Percentiles rank a stretch among this genome's conserved stretches.
These are phyloP conservation scores for Waltergamsia citrina DNA, from an alignment of 2,329 filamentous ascomycete species.

Conservation along the genomic window DNA sequence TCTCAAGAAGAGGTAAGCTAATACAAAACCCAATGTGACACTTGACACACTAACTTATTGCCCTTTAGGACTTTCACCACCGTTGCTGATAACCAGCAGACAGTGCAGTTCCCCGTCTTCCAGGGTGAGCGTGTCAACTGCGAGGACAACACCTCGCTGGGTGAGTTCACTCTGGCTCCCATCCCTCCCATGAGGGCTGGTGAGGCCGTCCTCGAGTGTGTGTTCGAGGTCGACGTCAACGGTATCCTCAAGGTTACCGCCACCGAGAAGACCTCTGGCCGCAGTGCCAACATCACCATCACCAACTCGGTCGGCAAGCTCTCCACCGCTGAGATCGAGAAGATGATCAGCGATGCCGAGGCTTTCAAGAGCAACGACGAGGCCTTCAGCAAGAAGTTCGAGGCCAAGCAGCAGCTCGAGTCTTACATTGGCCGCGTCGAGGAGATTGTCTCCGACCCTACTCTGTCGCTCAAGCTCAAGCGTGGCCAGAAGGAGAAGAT, in stretches of 20 bases:
- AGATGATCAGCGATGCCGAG: slow-evolving; percentile 93
- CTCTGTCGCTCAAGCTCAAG: slow-evolving; percentile 95
- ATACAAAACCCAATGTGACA: too few relatives aligned
- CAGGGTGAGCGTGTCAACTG: slow-evolving; percentile 98
- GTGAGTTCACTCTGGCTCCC: slow-evolving; percentile 92
- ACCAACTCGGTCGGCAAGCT: slow-evolving; percentile 99
- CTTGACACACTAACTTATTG: too few relatives aligned
- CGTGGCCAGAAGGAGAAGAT: slow-evolving; percentile 99
- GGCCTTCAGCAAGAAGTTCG: slow-evolving; percentile 98
- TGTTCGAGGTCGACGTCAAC: slow-evolving; percentile 99
- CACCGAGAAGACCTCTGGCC: slow-evolving; percentile 96
- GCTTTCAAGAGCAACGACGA: slow-evolving; percentile 98
- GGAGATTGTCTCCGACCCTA: slow-evolving; percentile 96
- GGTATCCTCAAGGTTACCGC: slow-evolving; percentile 99
- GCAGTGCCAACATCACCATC: slow-evolving; percentile 99
- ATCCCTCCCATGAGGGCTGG: slow-evolving; percentile 84
- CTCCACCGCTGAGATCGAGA: slow-evolving; percentile 88
- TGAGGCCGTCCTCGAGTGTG: slow-evolving; percentile 92
- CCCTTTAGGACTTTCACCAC: slow-evolving; percentile 90
- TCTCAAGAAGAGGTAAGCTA: slow-evolving; percentile 78
- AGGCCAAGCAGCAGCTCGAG: slow-evolving; percentile 98
- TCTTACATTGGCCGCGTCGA: slow-evolving; percentile 97
- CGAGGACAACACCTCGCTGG: slow-evolving; percentile 94
- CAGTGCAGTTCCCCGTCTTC: slow-evolving; percentile 85
- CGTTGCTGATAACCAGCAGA: slow-evolving; percentile 66